Evolutionary conservation across 306 rosid species (phyloP), one percentile per base, ranked within the genome.

Genomic region (Cicer arietinum): DNA sequence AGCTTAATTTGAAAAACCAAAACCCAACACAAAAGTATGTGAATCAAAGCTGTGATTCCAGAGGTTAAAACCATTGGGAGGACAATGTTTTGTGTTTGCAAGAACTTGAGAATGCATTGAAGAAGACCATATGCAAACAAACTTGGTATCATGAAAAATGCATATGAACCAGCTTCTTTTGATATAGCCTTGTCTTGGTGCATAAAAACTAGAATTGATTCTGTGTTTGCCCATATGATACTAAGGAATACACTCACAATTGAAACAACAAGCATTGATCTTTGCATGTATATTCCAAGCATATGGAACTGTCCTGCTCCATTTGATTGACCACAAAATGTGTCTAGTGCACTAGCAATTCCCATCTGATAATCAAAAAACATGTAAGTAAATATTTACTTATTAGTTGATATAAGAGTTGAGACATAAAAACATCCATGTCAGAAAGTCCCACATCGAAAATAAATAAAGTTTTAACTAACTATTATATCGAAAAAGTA

Each of bases 311-410:
- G 16, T 51, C 14, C 46, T 37, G 97, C 96, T 42, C 96, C 96
- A 80, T 81, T 84, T 41, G 92, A 85, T 58, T 90, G 96, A 1
- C 96, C 97, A 39, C 92, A 90, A 0, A 88, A 85, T n/a, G 92
- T 88, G 37, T 88, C 97, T 75, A 90, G 35, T 8, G 96, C 92
- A 77, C 89, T 76, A 7, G 93, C 64, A 91, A 92, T 77, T 63
- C 97, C 96, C 71, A 84, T 9, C 97, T 90, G 58, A 30, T 30
- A 30, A 30, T 30, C 35, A 25, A 25, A 25, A 25, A 25, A 25
- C 4, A 3, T 25, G 35, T 2, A 25, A 2, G 35, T 30, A 30
- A 30, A 30, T 30, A 30, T 30, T 30, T 30, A 30, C 37, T 30
- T 30, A 30, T 30, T 30, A 30, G 37, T 30, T 30, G 37, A 30